A percentile compares a stretch with the other conserved stretches of the same genome.
phyloP scores from a whole-genome alignment of 768 basidiomycete species.

The Trametes gibbosa region DNA sequence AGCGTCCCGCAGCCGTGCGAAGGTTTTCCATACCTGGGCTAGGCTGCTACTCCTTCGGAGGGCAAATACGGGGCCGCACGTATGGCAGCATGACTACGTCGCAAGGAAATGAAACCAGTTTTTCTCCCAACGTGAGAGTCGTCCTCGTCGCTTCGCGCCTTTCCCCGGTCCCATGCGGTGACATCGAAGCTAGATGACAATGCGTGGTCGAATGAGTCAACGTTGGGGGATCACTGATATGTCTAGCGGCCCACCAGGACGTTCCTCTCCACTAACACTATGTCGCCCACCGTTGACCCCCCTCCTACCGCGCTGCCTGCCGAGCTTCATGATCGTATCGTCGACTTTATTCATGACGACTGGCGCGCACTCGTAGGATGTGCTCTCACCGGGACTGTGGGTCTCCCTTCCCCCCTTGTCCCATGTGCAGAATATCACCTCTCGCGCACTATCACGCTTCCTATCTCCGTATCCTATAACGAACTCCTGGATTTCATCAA shows the following conservation, averaged over 20 bases:
- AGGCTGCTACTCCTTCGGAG: no score
- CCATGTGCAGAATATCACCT: neutral
- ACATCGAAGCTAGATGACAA: no score
- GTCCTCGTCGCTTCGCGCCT: no score
- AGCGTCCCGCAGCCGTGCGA: no score
- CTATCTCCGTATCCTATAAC: neutral
- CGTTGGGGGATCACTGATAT: no score
- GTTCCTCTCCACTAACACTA: neutral
- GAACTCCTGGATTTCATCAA: neutral
- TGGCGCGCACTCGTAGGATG: neutral
- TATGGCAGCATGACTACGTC: no score
- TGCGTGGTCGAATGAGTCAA: no score
- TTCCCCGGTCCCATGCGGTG: no score
- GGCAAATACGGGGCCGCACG: no score
- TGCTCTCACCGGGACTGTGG: neutral
- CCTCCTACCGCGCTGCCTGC: neutral
- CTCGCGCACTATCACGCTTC: neutral
- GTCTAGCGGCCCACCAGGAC: neutral
- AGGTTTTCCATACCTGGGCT: no score
- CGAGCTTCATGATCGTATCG: neutral
- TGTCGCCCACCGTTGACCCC: neutral
- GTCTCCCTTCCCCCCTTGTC: neutral
- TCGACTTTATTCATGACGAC: conserved; percentile 4
- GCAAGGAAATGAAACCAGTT: no score
- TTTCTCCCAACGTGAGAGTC: no score